These are phyloP conservation scores for Filobasidium uniguttulatum DNA, from an alignment of 1,284 basidiomycete species.

Conservation along the genomic window DNA sequence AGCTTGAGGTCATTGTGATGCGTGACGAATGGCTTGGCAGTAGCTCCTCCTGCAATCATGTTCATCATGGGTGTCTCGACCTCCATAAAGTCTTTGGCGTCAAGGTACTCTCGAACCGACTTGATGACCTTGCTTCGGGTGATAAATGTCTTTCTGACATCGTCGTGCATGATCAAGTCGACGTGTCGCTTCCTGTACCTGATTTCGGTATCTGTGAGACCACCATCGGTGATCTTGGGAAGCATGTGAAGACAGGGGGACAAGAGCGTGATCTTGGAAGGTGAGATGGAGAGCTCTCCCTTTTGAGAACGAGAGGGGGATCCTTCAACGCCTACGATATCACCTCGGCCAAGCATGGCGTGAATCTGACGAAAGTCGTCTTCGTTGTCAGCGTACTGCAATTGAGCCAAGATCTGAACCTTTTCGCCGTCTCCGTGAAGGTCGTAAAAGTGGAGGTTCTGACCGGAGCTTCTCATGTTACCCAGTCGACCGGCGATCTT, in stretches of 20 bases:
- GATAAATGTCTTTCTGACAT: conserved; percentile 82
- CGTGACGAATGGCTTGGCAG: conserved; percentile 96
- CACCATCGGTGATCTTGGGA: conserved; percentile 67
- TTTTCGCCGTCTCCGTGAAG: conserved; percentile 82
- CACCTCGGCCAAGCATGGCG: conserved; percentile 82
- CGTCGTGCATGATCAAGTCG: conserved; percentile 89
- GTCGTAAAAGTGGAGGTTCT: conserved; percentile 91
- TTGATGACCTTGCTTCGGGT: conserved; percentile 77
- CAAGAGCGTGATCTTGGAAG: conserved; percentile 70
- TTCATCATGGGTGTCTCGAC: conserved; percentile 99
- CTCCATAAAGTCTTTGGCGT: conserved; percentile 89
- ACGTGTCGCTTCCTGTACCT: conserved; percentile 98
- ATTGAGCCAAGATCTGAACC: conserved; percentile 88
- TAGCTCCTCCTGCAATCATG: conserved; percentile 91
- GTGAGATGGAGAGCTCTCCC: conserved; percentile 86
- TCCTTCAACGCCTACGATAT: conserved; percentile 88
- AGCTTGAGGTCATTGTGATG: conserved; percentile 98
- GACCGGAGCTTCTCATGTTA: conserved; percentile 68
- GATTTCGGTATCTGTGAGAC: conserved; percentile 90
- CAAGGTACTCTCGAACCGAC: conserved; percentile 82
- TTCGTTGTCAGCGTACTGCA: conserved; percentile 63
- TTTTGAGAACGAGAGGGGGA: conserved; percentile 84
- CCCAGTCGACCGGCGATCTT: conserved; percentile 75
- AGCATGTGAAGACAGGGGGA: conserved; percentile 94
- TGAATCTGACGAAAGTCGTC: conserved; percentile 61